These are phyloP conservation scores for Colletotrichum lindemuthianum DNA, from an alignment of 2,329 filamentous ascomycete genomes.

Conservation along the genomic window DNA sequence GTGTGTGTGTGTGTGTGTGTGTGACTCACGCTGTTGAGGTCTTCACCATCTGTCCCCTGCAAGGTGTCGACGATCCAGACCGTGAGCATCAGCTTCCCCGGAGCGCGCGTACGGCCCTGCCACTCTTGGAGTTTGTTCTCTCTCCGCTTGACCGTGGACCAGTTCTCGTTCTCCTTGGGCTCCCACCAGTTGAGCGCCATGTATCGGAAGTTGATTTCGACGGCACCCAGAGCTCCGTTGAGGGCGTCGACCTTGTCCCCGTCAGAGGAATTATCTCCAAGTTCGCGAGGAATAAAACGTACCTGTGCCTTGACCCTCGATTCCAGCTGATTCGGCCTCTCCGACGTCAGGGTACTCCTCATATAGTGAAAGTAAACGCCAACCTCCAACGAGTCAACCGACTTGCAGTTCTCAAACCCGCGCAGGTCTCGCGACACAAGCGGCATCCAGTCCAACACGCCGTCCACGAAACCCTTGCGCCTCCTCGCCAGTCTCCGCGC, in stretches of 20 bases:
- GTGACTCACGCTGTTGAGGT: conserved; percentile 26
- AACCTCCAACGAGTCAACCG: conserved; percentile 18
- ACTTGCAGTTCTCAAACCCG: conserved; percentile 19
- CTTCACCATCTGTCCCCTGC: background rate
- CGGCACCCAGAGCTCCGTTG: conserved; percentile 22
- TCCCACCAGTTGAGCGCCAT: conserved; percentile 33
- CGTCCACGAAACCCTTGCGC: background rate
- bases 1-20: too few relatives aligned
- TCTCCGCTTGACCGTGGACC: conserved; percentile 5
- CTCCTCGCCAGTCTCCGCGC: conserved; percentile 7
- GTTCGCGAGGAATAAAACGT: background rate
- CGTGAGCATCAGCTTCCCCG: conserved; percentile 20
- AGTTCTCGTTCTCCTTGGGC: conserved; percentile 24
- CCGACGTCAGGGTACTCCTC: conserved; percentile 7
- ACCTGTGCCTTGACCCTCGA: conserved; percentile 26
- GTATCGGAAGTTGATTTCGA: conserved; percentile 29
- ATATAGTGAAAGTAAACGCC: conserved; percentile 33
- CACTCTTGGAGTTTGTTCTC: conserved; percentile 25
- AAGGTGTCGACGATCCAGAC: conserved; percentile 28
- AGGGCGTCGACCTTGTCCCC: conserved; percentile 6
- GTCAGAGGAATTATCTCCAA: background rate
- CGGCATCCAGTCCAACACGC: conserved; percentile 10
- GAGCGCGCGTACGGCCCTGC: conserved; percentile 17
- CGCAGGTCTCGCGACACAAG: conserved; percentile 18
- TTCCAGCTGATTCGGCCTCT: conserved; percentile 20